These are phyloP conservation scores for Exophiala dermatitidis DNA, from an alignment of 2,329 filamentous ascomycete genomes.

Conservation along the genomic window DNA sequence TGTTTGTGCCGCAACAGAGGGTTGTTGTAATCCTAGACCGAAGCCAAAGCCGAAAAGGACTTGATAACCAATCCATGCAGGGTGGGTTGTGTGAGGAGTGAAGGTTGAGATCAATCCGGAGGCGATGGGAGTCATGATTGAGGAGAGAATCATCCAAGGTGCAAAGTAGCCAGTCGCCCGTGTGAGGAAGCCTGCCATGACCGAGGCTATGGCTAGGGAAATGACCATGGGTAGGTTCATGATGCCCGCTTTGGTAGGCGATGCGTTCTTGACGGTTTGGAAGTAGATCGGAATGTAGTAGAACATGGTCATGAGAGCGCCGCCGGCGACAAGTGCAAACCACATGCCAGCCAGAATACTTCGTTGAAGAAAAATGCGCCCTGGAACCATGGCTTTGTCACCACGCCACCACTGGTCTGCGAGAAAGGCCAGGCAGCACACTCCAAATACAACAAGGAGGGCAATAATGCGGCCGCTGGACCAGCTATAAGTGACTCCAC, in stretches of 20 bases:
- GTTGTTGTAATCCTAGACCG: slow-evolving; percentile 26
- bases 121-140: slow-evolving; percentile 26
- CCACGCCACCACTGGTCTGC: slow-evolving; percentile 34
- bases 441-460: slow-evolving; percentile 33
- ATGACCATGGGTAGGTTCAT: slow-evolving; percentile 38
- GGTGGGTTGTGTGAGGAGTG: slow-evolving; percentile 24
- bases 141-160: slow-evolving; percentile 24
- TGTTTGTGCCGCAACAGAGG: not conserved
- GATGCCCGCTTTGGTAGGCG: slow-evolving; percentile 34
- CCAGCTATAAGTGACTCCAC: slow-evolving; percentile 29
- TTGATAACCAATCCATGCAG: slow-evolving; percentile 35
- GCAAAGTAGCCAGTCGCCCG: not conserved
- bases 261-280: slow-evolving; percentile 35
- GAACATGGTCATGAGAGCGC: not conserved
- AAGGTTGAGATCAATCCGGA: slow-evolving; percentile 32
- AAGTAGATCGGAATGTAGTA: slow-evolving; percentile 47
- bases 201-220: not conserved
- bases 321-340: slow-evolving; percentile 16
- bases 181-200: not conserved
- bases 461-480: slow-evolving; percentile 29
- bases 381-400: slow-evolving; percentile 34
- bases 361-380: slow-evolving; percentile 36
- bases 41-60: slow-evolving; percentile 28
- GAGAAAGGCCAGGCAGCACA: slow-evolving; percentile 40
- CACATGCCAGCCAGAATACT: slow-evolving; percentile 29